A percentile compares a stretch with the other conserved stretches of the same genome.
phyloP scores from a whole-genome alignment of 2,329 filamentous ascomycete species.

The Zopfia rhizophila region DNA sequence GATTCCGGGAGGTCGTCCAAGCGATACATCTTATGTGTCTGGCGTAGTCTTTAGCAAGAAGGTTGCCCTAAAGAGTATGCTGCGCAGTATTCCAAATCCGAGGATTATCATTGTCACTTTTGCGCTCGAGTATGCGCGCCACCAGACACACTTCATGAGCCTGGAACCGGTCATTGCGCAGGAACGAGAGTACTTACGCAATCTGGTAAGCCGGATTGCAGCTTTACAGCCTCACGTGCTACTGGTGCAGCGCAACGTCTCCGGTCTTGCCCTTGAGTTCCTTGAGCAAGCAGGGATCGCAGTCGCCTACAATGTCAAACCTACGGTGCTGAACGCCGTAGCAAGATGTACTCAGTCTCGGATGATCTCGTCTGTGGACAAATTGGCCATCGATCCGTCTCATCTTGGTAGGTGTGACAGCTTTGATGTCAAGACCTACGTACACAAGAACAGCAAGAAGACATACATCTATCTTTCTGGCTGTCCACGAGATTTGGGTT shows the following conservation, averaged over 20 bases:
- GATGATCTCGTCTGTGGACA: conserved; percentile 94
- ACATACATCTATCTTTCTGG: conserved; percentile 96
- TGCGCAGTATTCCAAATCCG: conserved; percentile 82
- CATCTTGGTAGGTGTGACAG: conserved; percentile 82
- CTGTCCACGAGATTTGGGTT: conserved; percentile 88
- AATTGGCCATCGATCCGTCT: conserved; percentile 79
- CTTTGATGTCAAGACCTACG: conserved; percentile 96
- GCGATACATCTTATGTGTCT: conserved; percentile 95
- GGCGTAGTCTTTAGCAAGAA: conserved; percentile 99
- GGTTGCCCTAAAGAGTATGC: conserved; percentile 95
- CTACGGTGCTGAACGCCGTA: conserved; percentile 93
- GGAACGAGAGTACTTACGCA: conserved; percentile 91
- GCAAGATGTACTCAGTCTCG: conserved; percentile 90
- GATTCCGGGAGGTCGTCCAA: conserved; percentile 87
- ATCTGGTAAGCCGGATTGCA: conserved; percentile 90
- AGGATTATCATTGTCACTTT: conserved; percentile 94
- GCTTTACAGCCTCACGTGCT: conserved; percentile 86
- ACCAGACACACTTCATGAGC: conserved; percentile 97
- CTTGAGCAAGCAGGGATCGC: conserved; percentile 89
- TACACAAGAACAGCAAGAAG: conserved; percentile 85
- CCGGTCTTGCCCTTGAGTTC: conserved; percentile 88
- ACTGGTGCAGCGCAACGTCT: conserved; percentile 92
- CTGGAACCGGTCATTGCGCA: conserved; percentile 96
- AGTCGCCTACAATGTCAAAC: conserved; percentile 96
- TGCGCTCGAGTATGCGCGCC: conserved; percentile 92